Percentiles rank a stretch among this genome's conserved stretches.
Conservation (phyloP, 352 stramenopile genomes). For the Globisporangium okanoganense region DNA sequence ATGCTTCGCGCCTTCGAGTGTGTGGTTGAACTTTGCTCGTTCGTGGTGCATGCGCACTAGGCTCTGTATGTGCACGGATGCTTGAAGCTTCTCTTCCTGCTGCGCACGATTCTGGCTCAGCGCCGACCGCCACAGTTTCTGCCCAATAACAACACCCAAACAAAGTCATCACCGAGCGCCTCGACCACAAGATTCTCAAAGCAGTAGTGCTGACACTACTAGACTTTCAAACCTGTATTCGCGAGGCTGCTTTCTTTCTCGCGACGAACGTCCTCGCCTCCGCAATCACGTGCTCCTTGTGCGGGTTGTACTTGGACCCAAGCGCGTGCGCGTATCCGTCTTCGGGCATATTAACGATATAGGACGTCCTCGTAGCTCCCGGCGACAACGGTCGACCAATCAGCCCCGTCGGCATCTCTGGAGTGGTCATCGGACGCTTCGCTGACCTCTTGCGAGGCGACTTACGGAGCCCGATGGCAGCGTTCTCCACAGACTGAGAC, state of each 20-base stretch:
- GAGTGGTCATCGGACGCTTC: slow-evolving; percentile 36
- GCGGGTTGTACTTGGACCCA: slow-evolving; percentile 39
- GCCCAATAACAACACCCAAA: background rate
- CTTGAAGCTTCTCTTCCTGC: slow-evolving; percentile 4
- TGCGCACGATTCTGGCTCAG: slow-evolving; percentile 11
- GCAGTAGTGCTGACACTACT: background rate
- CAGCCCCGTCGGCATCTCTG: slow-evolving; percentile 28
- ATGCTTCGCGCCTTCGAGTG: slow-evolving; percentile 9
- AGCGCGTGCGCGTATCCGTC: slow-evolving; percentile 41
- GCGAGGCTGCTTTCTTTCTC: slow-evolving; percentile 36
- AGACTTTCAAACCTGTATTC: slow-evolving; percentile 44
- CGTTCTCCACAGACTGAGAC: slow-evolving; percentile 10
- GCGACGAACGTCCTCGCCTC: slow-evolving; percentile 45
- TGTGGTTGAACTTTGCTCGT: slow-evolving; percentile 11
- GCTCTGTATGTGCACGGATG: slow-evolving; percentile 25
- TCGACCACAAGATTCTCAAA: background rate
- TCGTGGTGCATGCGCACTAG: slow-evolving; percentile 21
- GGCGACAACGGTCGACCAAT: slow-evolving; percentile 35
- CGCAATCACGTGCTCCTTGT: slow-evolving; percentile 40
- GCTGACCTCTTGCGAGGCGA: slow-evolving; percentile 35
- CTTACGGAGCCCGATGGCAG: slow-evolving; percentile 9
- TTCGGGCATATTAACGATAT: slow-evolving; percentile 34
- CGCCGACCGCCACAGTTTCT: slow-evolving; percentile 21
- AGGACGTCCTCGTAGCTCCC: slow-evolving; percentile 45
- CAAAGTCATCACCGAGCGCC: background rate